Evolutionary conservation across 257 asterid species (phyloP).

Genomic region (Paulownia fortunei): DNA sequence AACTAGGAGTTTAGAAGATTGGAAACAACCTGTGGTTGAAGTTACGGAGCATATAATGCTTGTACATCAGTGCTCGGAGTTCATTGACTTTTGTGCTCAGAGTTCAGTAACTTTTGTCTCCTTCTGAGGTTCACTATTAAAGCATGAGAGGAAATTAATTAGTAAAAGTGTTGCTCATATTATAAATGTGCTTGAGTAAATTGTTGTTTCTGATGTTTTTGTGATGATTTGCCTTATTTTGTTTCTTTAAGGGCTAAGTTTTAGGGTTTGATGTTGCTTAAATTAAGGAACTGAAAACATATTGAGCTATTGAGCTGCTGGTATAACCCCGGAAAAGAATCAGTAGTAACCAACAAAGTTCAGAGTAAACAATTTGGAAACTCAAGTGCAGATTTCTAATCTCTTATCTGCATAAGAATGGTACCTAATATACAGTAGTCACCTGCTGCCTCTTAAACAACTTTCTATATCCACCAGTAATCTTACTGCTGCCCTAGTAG

Average conservation of each 20-base stretch:
- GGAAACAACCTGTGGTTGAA: background rate
- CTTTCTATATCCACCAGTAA: background rate
- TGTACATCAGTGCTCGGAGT: slow-evolving; percentile 22
- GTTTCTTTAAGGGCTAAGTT: background rate
- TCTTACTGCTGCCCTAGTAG: background rate
- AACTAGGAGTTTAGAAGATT: slow-evolving; percentile 3
- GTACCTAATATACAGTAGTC: background rate
- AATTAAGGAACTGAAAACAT: slow-evolving; percentile 5
- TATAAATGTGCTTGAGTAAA: background rate
- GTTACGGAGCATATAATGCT: slow-evolving; percentile 4
- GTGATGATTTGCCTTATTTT: slow-evolving; percentile 4
- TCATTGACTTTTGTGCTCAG: background rate
- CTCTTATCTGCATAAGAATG: background rate
- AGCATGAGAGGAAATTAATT: background rate
- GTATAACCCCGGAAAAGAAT: slow-evolving; percentile 1
- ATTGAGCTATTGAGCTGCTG: slow-evolving; percentile 5
- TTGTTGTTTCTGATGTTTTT: background rate
- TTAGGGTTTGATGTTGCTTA: background rate
- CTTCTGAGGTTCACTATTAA: background rate
- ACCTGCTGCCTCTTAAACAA: background rate
- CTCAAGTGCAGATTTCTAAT: background rate
- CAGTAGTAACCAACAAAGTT: background rate
- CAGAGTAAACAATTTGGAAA: background rate
- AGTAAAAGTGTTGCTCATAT: background rate
- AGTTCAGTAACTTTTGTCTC: background rate